These are phyloP conservation scores for Grammothele lineata DNA, from an alignment of 768 basidiomycete genomes.

Conservation along the genomic window DNA sequence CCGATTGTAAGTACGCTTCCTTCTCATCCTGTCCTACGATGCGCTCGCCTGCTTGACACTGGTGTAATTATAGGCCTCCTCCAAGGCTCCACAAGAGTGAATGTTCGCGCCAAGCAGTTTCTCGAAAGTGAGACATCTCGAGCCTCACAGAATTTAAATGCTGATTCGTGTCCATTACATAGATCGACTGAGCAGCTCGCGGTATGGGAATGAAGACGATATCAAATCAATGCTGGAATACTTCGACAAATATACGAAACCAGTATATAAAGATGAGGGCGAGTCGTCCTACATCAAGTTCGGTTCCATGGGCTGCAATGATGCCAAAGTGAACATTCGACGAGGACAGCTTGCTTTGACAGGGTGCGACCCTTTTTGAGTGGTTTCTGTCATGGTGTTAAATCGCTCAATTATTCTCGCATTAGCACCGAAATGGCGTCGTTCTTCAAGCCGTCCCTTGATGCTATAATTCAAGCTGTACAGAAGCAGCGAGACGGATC, in stretches of 20 bases:
- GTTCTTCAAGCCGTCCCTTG: slow-evolving; percentile 42
- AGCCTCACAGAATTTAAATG: too few relatives aligned
- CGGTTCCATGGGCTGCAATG: slow-evolving; percentile 36
- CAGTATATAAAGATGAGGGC: slow-evolving; percentile 37
- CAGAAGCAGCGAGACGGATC: slow-evolving; percentile 3
- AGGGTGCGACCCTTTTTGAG: slow-evolving; percentile 26
- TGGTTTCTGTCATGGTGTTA: too few relatives aligned
- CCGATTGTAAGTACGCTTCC: slow-evolving; percentile 33
- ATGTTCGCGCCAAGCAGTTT: not conserved
- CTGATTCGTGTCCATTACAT: too few relatives aligned
- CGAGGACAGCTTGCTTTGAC: slow-evolving; percentile 35
- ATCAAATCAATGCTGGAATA: slow-evolving; percentile 32
- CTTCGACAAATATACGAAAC: slow-evolving; percentile 39
- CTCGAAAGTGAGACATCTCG: not conserved
- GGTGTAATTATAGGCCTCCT: too few relatives aligned
- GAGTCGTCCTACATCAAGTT: slow-evolving; percentile 39
- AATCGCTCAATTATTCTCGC: too few relatives aligned
- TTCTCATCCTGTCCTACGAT: too few relatives aligned
- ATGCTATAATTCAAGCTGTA: slow-evolving; percentile 28
- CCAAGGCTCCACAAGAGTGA: too few relatives aligned
- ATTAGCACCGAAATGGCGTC: slow-evolving; percentile 33
- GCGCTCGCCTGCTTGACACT: too few relatives aligned
- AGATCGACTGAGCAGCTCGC: slow-evolving; percentile 31
- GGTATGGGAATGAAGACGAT: slow-evolving; percentile 29
- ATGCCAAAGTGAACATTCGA: slow-evolving; percentile 33